phyloP scores from a whole-genome alignment of 2,329 filamentous ascomycete species.

The Cladophialophora chaetospira region DNA sequence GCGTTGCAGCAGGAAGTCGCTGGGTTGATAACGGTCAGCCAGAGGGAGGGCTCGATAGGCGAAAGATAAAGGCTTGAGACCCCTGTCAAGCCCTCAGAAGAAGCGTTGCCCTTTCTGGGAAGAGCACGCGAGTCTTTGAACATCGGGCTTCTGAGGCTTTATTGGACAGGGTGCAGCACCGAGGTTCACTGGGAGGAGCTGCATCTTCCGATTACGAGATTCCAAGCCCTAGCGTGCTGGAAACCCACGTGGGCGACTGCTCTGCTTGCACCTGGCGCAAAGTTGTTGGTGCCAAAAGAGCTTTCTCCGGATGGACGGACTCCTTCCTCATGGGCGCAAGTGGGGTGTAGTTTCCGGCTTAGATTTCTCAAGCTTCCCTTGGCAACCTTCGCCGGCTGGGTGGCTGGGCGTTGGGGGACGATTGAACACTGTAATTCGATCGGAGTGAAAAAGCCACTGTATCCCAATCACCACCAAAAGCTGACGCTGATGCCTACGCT shows the following conservation, averaged over 20 bases:
- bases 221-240: not conserved
- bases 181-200: not conserved
- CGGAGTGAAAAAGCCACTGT: too few species aligned
- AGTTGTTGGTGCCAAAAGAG: not conserved
- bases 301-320: not conserved
- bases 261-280: not conserved
- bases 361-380: not conserved
- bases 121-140: constrained; percentile 14
- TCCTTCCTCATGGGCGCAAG: not conserved
- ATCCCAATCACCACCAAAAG: constrained; percentile 74
- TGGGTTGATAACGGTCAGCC: constrained; percentile 21
- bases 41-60: constrained; percentile 2
- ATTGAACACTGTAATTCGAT: too few species aligned
- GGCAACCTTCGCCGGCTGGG: not conserved
- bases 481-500: constrained; percentile 91
- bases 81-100: constrained; percentile 16
- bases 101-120: constrained; percentile 21
- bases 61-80: constrained; percentile 20
- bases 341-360: not conserved
- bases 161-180: not conserved
- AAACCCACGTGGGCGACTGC: not conserved
- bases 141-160: not conserved
- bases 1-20: constrained; percentile 1
- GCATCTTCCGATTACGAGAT: not conserved
- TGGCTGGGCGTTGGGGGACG: too few species aligned